A percentile compares a stretch with the other conserved stretches of the same genome.
phyloP scores from a whole-genome alignment of 331 rosid species.

The Spiraea crenata region DNA sequence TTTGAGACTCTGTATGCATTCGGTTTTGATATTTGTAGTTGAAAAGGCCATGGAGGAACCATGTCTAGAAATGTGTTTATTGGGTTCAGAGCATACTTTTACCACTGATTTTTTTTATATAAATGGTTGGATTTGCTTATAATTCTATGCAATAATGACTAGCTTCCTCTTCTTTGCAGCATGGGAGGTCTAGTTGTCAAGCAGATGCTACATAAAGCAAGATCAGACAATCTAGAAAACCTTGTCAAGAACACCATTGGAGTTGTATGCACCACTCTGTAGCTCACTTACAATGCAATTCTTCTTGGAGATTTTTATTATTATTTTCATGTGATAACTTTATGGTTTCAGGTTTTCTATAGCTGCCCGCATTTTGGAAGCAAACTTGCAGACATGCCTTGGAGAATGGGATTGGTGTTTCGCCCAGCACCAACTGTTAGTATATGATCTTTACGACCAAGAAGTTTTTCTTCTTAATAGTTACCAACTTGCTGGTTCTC shows the following conservation, averaged over 20 bases:
- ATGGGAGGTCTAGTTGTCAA: constrained; percentile 98
- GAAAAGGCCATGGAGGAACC: not conserved
- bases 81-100: not conserved
- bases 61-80: not conserved
- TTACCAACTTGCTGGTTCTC: constrained; percentile 12
- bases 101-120: not conserved
- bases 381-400: constrained; percentile 98
- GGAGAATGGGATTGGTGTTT: constrained; percentile 92
- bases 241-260: constrained; percentile 82
- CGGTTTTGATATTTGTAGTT: not conserved
- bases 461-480: constrained; percentile 3
- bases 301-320: not conserved
- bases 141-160: not conserved
- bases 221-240: constrained; percentile 57
- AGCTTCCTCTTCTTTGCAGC: constrained; percentile 50
- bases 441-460: constrained; percentile 19
- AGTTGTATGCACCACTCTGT: constrained; percentile 56
- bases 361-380: constrained; percentile 99
- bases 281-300: constrained; percentile 6
- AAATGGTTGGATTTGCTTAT: not conserved
- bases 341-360: constrained; percentile 72
- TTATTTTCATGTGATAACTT: constrained; percentile 4
- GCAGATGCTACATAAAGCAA: constrained; percentile 87
- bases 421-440: constrained; percentile 94
- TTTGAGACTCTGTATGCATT: not conserved